phyloP scores from a whole-genome alignment of 805 yeast genomes.

The Yarrowia sp. region DNA sequence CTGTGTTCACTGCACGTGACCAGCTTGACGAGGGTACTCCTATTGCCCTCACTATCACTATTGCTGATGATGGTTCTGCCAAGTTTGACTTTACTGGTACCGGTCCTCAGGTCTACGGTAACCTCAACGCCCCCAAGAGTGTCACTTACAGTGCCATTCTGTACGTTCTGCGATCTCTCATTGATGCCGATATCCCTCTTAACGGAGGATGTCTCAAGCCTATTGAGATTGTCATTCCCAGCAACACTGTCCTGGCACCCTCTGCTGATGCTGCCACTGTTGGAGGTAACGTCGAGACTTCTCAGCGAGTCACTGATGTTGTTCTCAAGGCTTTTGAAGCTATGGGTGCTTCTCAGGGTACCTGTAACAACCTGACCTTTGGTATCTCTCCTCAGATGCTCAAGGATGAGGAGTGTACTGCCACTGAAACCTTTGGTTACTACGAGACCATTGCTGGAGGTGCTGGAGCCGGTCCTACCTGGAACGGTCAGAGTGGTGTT shows the following conservation, averaged over 20 bases:
- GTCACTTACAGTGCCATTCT: conserved; percentile 85
- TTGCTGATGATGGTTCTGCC: conserved; percentile 55
- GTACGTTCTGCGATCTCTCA: conserved; percentile 80
- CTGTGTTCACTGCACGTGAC: conserved; percentile 35
- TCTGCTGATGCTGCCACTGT: conserved; percentile 87
- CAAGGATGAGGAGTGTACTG: conserved; percentile 37
- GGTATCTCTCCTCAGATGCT: conserved; percentile 65
- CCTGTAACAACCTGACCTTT: conserved; percentile 90
- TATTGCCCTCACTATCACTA: conserved; percentile 34
- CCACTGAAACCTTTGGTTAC: conserved; percentile 74
- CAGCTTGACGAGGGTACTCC: conserved; percentile 41
- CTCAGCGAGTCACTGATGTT: conserved; percentile 90
- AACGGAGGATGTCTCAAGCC: conserved; percentile 92
- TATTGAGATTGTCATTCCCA: conserved; percentile 62
- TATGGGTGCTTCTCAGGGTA: conserved; percentile 95
- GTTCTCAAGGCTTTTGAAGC: conserved; percentile 81
- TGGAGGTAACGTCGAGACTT: conserved; percentile 91
- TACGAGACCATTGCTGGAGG: conserved; percentile 97
- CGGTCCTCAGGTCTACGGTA: conserved; percentile 83
- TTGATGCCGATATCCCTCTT: conserved; percentile 83
- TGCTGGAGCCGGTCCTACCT: conserved; percentile 83
- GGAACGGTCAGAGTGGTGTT: conserved; percentile 87
- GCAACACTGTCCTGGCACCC: conserved; percentile 67
- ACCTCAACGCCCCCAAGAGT: conserved; percentile 89
- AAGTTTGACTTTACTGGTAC: conserved; percentile 83